Percentiles rank a stretch among this genome's conserved stretches.
Evolutionary conservation across 495 filamentous ascomycete species (phyloP).

Genomic region (Chaetomium cochliodes): DNA sequence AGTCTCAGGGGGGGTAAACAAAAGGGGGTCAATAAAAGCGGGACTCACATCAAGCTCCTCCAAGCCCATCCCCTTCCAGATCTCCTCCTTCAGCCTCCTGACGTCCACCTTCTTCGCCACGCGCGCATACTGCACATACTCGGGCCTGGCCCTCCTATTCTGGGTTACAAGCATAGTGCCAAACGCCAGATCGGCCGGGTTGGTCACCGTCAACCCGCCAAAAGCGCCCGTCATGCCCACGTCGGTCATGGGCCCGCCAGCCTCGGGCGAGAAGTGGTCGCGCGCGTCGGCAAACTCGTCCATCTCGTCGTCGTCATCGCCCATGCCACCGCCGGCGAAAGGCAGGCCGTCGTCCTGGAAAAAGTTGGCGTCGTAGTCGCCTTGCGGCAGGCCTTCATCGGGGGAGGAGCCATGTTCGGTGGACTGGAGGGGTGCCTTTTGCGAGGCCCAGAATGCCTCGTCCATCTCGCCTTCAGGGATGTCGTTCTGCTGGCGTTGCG

Average conservation of each 20-base stretch:
- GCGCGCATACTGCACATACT: conserved; percentile 94
- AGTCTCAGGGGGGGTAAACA: not conserved
- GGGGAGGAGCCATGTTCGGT: conserved; percentile 19
- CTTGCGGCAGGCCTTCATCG: conserved; percentile 52
- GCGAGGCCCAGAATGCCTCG: conserved; percentile 91
- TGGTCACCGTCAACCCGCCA: conserved; percentile 50
- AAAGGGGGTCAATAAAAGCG: not conserved
- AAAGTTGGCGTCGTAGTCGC: conserved; percentile 94
- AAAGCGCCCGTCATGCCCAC: conserved; percentile 50
- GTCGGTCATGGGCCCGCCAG: conserved; percentile 49
- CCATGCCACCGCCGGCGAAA: conserved; percentile 66
- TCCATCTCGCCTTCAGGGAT: conserved; percentile 75
- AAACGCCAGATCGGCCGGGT: conserved; percentile 63
- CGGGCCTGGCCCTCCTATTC: conserved; percentile 74
- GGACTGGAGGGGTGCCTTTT: conserved; percentile 54
- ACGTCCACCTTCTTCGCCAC: conserved; percentile 99
- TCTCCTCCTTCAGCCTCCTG: conserved; percentile 85
- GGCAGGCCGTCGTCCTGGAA: conserved; percentile 92
- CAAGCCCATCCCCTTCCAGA: conserved; percentile 87
- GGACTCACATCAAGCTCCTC: conserved; percentile 47
- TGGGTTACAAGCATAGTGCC: conserved; percentile 93
- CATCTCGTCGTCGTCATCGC: conserved; percentile 68
- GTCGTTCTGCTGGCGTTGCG: conserved; percentile 48
- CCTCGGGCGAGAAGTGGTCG: conserved; percentile 81
- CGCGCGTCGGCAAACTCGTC: conserved; percentile 84